A percentile compares a stretch with the other conserved stretches of the same genome.
phyloP scores from a whole-genome alignment of 108 stramenopile species.

The Discostella pseudostelligera region DNA sequence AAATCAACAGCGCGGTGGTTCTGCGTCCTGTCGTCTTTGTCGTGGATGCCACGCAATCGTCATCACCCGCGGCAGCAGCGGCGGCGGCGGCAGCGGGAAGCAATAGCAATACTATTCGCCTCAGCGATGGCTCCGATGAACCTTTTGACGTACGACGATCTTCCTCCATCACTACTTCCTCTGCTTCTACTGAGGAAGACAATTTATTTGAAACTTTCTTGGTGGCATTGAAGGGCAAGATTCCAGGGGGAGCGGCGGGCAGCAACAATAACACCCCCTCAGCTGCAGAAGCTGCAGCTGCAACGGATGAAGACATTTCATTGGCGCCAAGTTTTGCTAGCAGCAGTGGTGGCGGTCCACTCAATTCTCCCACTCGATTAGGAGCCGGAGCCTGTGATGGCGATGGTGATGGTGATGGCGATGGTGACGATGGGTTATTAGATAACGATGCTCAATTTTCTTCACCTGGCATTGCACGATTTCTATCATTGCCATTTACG shows the following conservation, averaged over 20 bases:
- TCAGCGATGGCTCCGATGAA: neutral
- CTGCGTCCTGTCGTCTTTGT: conserved; percentile 15
- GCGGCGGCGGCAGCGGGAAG: neutral
- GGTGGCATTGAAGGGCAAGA: no score
- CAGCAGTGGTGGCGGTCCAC: no score
- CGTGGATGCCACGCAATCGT: conserved; percentile 2
- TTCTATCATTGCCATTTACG: neutral
- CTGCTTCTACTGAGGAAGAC: no score
- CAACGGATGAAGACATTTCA: no score
- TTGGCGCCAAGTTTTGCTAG: no score
- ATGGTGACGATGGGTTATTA: neutral
- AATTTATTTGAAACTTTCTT: no score
- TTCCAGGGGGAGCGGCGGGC: no score
- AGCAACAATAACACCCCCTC: no score
- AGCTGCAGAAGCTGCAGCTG: no score
- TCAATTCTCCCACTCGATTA: no score
- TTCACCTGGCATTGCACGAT: neutral
- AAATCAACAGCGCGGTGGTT: neutral
- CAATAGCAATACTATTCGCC: no score
- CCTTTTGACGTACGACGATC: neutral
- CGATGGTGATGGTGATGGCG: neutral
- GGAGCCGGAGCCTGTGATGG: neutral
- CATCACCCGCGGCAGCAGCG: neutral
- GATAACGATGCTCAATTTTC: neutral
- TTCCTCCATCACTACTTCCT: neutral